phyloP scores from a whole-genome alignment of 2,329 filamentous ascomycete genomes.

The Alternaria triticina region DNA sequence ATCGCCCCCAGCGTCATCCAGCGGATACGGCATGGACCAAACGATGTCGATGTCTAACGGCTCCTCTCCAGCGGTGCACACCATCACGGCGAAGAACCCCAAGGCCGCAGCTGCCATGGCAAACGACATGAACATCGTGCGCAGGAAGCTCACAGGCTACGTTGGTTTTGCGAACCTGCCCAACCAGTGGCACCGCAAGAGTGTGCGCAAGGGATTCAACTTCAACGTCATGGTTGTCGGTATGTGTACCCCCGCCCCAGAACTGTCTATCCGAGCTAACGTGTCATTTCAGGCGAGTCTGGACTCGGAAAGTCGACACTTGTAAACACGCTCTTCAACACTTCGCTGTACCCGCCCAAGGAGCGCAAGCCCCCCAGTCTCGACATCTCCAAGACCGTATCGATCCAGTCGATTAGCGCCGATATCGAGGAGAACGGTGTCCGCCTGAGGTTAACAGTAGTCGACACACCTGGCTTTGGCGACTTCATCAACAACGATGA shows the following conservation, averaged over 20 bases:
- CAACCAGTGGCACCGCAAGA: slow-evolving; percentile 99
- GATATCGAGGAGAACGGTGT: slow-evolving; percentile 97
- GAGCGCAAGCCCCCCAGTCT: slow-evolving; percentile 97
- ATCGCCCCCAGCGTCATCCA: slow-evolving; percentile 53
- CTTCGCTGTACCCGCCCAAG: slow-evolving; percentile 96
- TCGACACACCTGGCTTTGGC: slow-evolving; percentile 96
- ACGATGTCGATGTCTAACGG: slow-evolving; percentile 63
- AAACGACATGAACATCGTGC: slow-evolving; percentile 85
- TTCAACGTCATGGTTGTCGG: slow-evolving; percentile 99
- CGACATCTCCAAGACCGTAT: slow-evolving; percentile 87
- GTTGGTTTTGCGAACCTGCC: slow-evolving; percentile 98
- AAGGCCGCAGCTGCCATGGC: slow-evolving; percentile 60
- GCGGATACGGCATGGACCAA: slow-evolving; percentile 64
- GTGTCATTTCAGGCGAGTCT: slow-evolving; percentile 78
- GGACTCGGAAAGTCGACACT: slow-evolving; percentile 98
- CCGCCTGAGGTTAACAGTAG: slow-evolving; percentile 91
- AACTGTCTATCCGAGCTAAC: slow-evolving; percentile 20
- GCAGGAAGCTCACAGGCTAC: slow-evolving; percentile 96
- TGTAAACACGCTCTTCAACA: slow-evolving; percentile 99
- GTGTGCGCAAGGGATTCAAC: slow-evolving; percentile 99
- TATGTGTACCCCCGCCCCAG: slow-evolving; percentile 60
- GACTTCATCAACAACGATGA: slow-evolving; percentile 99
- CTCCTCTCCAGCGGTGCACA: slow-evolving; percentile 58
- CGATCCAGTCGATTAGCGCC: slow-evolving; percentile 61
- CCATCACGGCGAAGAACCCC: slow-evolving; percentile 69